Conservation (phyloP, 164 flowering plant species). For the Pachysandra terminalis region DNA sequence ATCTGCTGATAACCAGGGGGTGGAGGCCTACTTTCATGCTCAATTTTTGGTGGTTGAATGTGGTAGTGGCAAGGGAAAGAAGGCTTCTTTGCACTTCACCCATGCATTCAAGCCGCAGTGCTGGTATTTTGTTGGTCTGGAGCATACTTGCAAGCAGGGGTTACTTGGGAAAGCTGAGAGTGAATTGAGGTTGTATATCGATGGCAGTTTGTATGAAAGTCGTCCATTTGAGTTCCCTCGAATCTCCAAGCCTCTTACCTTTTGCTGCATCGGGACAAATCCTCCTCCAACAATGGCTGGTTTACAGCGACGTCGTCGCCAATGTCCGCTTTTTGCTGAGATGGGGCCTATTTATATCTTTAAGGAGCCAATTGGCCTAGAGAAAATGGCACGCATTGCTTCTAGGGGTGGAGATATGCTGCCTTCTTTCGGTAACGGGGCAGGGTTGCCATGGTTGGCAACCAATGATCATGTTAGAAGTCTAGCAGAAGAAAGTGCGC, state of each 20-base stretch:
- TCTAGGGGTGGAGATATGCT: conserved; percentile 94
- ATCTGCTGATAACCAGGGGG: conserved; percentile 97
- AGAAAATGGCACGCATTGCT: conserved; percentile 87
- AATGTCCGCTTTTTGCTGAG: conserved; percentile 98
- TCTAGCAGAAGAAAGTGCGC: conserved; percentile 69
- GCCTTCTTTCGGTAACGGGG: conserved; percentile 87
- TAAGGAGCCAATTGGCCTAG: conserved; percentile 92
- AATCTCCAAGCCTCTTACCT: conserved; percentile 90
- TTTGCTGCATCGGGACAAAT: conserved; percentile 98
- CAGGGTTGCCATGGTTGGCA: conserved; percentile 86
- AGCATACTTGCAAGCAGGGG: conserved; percentile 83
- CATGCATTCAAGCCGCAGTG: conserved; percentile 97
- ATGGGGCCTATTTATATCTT: conserved; percentile 98
- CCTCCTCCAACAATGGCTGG: conserved; percentile 99
- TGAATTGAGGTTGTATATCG: conserved; percentile 86
- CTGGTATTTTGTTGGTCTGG: conserved; percentile 97
- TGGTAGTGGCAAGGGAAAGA: conserved; percentile 94
- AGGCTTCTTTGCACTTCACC: conserved; percentile 93
- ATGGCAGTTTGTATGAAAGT: conserved; percentile 86
- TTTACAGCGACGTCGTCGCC: conserved; percentile 94
- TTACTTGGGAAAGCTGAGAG: conserved; percentile 90
- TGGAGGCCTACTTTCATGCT: conserved; percentile 98
- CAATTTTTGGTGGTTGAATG: conserved; percentile 98
- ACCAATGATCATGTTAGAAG: conserved; percentile 59
- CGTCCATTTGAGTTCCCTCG: conserved; percentile 96